Evolutionary conservation across 495 filamentous ascomycete species (phyloP), one percentile per base, ranked within the genome.

Genomic region (Platismatia glauca): DNA sequence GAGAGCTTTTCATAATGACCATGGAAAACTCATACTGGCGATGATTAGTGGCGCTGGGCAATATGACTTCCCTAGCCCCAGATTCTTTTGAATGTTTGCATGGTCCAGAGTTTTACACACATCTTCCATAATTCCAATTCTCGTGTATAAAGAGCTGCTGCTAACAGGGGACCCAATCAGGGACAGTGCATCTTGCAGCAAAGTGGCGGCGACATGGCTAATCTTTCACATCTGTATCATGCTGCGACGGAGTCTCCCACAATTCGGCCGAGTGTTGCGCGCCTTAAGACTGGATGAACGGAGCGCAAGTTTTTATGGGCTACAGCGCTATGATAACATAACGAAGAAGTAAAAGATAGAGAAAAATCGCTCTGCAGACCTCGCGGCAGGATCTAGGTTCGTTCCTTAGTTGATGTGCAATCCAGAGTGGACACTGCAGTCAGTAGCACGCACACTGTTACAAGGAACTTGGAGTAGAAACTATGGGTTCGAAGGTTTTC

Each of bases 201-300:
- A 53, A 33, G 50, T 53, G 16, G 80, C 79, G 50, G 84, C 84
- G 34, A 83, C 83, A 8, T 82, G 79, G 58, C 87, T 88, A 85
- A 83, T 86, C 56, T 87, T 88, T n/a, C n/a, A n/a, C n/a, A n/a
- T n/a, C n/a, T 66, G 82, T 86, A 41, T 84, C 84, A 13, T 84
- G 81, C 63, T 79, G 81, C 65, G 83, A 86, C 71, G 85, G 85
- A 8, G 70, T 87, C 22, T 84, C 81, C 61, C 85, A 87, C 71
- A 84, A 87, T 72, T 84, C 85, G 15, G 75, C 74, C 31, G 85
- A 87, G 68, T 86, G 82, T 63, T 82, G 78, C 48, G 81, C 76
- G 62, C 78, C 78, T 20, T 80, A 85, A 58, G 83, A 86, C 66
- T 88, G 85, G 72, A 78, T 78, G n/a, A 75, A 80, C 24, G 84